A percentile compares a stretch with the other conserved stretches of the same genome.
phyloP scores from a whole-genome alignment of 2,329 filamentous ascomycete species.

The Penicillium janthinellum region DNA sequence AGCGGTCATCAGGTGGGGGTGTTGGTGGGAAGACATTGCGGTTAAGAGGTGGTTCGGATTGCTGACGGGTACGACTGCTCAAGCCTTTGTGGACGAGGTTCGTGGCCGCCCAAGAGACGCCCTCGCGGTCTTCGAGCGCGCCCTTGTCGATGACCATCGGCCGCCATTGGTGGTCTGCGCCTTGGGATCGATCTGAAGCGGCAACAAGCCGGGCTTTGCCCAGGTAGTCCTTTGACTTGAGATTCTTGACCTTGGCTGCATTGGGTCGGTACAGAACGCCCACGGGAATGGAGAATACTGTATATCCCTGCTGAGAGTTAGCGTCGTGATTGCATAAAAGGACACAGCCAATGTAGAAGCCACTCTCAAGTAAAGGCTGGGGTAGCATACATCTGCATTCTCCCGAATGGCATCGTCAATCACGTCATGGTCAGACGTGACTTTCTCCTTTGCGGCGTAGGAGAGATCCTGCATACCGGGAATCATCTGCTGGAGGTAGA shows the following conservation, averaged over 20 bases:
- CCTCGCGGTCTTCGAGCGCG: constrained; percentile 74
- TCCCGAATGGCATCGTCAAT: constrained; percentile 96
- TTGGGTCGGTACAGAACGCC: constrained; percentile 94
- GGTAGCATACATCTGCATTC: constrained; percentile 72
- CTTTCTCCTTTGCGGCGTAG: constrained; percentile 93
- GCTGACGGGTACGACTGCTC: constrained; percentile 72
- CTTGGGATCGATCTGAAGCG: constrained; percentile 71
- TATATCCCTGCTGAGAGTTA: constrained; percentile 71
- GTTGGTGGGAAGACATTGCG: constrained; percentile 94
- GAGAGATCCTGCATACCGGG: constrained; percentile 86
- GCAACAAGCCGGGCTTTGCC: constrained; percentile 94
- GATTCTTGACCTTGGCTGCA: constrained; percentile 95
- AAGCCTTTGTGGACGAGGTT: constrained; percentile 89
- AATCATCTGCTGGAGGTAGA: constrained; percentile 90
- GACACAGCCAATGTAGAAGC: not conserved
- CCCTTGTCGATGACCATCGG: constrained; percentile 64
- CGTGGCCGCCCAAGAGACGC: constrained; percentile 86
- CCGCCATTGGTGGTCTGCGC: constrained; percentile 76
- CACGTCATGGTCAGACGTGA: constrained; percentile 93
- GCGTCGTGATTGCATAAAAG: not conserved
- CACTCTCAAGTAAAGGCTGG: not conserved
- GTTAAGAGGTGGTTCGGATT: constrained; percentile 77
- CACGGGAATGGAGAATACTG: constrained; percentile 96
- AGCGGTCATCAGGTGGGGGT: constrained; percentile 89
- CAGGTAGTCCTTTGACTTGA: constrained; percentile 96